Evolutionary conservation across 805 yeast species (phyloP).

Genomic region (Barnettozyma populi): DNA sequence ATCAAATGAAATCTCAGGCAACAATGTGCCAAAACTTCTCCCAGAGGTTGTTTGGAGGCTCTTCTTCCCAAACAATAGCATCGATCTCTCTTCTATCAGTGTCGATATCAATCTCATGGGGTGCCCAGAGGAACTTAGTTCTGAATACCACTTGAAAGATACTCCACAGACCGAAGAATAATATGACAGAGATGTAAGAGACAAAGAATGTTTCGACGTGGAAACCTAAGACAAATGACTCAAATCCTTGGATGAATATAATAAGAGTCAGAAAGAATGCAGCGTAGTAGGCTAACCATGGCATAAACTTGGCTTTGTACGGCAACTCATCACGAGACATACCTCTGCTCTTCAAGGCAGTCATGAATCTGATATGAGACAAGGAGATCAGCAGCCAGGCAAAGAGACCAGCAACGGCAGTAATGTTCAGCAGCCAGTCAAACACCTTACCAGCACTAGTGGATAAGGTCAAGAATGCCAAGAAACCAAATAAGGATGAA

Average conservation of each 20-base stretch:
- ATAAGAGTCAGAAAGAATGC: slow-evolving; percentile 45
- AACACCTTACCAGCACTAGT: slow-evolving; percentile 50
- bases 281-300: slow-evolving; percentile 58
- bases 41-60: slow-evolving; percentile 33
- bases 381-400: slow-evolving; percentile 60
- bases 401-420: slow-evolving; percentile 67
- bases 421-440: slow-evolving; percentile 63
- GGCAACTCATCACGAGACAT: slow-evolving; percentile 63
- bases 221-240: slow-evolving; percentile 47
- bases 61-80: slow-evolving; percentile 48
- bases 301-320: slow-evolving; percentile 64
- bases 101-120: slow-evolving; percentile 6
- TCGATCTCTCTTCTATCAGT: slow-evolving; percentile 37
- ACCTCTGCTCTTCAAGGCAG: slow-evolving; percentile 52
- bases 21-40: slow-evolving; percentile 11
- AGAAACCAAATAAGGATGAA: slow-evolving; percentile 54
- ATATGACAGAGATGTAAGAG: slow-evolving; percentile 58
- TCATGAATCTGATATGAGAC: slow-evolving; percentile 62
- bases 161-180: slow-evolving; percentile 32
- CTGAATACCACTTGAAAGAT: slow-evolving; percentile 3
- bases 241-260: slow-evolving; percentile 64
- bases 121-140: slow-evolving; percentile 3
- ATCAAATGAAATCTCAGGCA: slow-evolving; percentile 1
- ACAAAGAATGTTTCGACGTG: slow-evolving; percentile 54
- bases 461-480: slow-evolving; percentile 53